Evolutionary conservation across 495 filamentous ascomycete genomes (phyloP), one percentile per base, ranked within the genome.

Genomic region (Talaromyces stipitatus): DNA sequence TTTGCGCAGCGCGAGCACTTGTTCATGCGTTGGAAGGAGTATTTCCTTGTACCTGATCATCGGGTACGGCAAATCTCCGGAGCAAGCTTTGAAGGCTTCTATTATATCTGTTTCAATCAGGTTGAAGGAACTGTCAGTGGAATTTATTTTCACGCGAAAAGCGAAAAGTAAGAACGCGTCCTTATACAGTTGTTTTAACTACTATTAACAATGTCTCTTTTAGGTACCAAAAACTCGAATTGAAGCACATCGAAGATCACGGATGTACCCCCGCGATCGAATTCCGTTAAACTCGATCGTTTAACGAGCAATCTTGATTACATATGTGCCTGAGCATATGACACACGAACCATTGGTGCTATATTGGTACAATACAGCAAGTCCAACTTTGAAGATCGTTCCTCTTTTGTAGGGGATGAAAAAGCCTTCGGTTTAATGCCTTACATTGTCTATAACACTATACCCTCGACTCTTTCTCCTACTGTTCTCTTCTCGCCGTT

Each of bases 1-100:
- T 83, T 79, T 63, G 75, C 78, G 32, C 87, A 95, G 67, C 79
- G 85, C 55, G 92, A 97, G 62, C 86, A 97, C 67, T 85, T 99
- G 18, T 99, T 97, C 69, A 99, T 99, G 95, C 84, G 95, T 50
- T 99, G 95, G 95, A 99, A 99, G 68, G 95, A 99, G 70, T 89
- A 95, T 62, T 99, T 99, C 66, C 79, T 99, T 7, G 95, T 99
- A 3, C 95, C 95, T 9, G 91, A 97, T 63, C 95, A 99, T 70
- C 82, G 90, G 2, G 90, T 97, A 20, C 77, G 84, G 57, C 90
- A 89, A 16, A 94, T 99, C 58, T 86, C 83, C 26, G 95, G 95
- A 3, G 95, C 95, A 1, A 96, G 91, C 62, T 99, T 97, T 63
- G 95, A 99, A 61, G 95, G 95, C 0, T 99, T 99, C 66, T 99